phyloP scores from a whole-genome alignment of 495 filamentous ascomycete genomes.

The Aspergillus panamensis region DNA sequence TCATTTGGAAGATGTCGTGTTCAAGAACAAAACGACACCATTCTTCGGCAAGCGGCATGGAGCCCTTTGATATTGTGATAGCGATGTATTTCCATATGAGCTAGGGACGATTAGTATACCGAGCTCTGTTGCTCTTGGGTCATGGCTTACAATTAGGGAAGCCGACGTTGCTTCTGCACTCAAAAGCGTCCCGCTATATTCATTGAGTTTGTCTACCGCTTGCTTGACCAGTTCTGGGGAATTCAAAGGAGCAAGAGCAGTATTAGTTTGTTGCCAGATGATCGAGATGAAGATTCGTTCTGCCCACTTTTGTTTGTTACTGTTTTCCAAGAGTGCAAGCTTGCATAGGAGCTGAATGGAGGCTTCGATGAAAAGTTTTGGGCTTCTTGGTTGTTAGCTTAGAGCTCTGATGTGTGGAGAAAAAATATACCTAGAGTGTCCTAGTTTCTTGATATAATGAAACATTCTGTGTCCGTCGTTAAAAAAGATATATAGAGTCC shows the following conservation, averaged over 20 bases:
- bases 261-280: conserved; percentile 53
- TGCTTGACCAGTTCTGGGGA: conserved; percentile 30
- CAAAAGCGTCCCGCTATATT: conserved; percentile 34
- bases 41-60: conserved; percentile 52
- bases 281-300: conserved; percentile 62
- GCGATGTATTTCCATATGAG: conserved; percentile 77
- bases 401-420: background rate
- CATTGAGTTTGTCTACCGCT: conserved; percentile 38
- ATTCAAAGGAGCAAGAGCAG: conserved; percentile 22
- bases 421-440: conserved; percentile 28
- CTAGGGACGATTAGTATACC: conserved; percentile 36
- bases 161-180: conserved; percentile 61
- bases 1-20: conserved; percentile 60
- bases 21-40: conserved; percentile 70
- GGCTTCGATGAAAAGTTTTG: conserved; percentile 45
- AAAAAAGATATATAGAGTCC: background rate
- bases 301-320: conserved; percentile 49
- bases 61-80: conserved; percentile 46
- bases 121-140: background rate
- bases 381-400: conserved; percentile 20
- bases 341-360: conserved; percentile 55
- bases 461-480: conserved; percentile 45
- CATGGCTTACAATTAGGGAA: conserved; percentile 59
- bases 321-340: conserved; percentile 31
- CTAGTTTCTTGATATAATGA: conserved; percentile 65